Evolutionary conservation across 106 monocot species (phyloP).

Genomic region (Allium cepa): DNA sequence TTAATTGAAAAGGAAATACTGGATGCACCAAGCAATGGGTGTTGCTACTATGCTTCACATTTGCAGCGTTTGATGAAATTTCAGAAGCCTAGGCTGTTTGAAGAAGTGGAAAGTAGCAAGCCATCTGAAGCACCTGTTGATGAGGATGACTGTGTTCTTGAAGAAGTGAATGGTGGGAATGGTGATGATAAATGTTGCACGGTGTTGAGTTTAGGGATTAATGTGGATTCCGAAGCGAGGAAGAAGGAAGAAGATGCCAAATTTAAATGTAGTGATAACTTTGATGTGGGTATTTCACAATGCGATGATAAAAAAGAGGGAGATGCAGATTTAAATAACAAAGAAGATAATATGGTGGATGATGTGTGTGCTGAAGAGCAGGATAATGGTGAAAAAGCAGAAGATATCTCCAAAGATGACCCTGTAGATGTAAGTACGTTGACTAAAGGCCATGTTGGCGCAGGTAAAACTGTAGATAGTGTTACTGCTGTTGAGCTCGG

Average conservation of each 20-base stretch:
- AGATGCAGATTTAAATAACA: too few species aligned
- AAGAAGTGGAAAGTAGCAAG: conserved; percentile 12
- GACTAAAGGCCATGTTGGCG: background rate
- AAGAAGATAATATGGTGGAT: background rate
- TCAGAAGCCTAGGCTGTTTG: conserved; percentile 53
- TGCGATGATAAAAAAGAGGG: background rate
- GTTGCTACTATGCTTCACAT: conserved; percentile 76
- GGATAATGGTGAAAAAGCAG: conserved; percentile 10
- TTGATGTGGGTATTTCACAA: conserved; percentile 9
- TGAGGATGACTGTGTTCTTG: conserved; percentile 22
- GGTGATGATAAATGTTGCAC: conserved; percentile 12
- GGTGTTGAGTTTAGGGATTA: conserved; percentile 20
- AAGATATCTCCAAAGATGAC: conserved; percentile 9
- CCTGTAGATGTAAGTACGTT: background rate
- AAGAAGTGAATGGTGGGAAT: background rate
- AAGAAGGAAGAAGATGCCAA: conserved; percentile 24
- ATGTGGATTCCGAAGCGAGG: conserved; percentile 8
- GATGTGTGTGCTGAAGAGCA: background rate
- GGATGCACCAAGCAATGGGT: conserved; percentile 46
- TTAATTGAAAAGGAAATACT: conserved; percentile 77
- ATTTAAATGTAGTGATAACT: background rate
- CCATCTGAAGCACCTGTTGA: background rate
- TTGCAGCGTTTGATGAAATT: conserved; percentile 63
- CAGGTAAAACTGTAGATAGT: background rate
- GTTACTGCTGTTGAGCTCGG: too few species aligned